Conservation (phyloP, 1,284 basidiomycete genomes). For the Cryptococcus sp. region DNA sequence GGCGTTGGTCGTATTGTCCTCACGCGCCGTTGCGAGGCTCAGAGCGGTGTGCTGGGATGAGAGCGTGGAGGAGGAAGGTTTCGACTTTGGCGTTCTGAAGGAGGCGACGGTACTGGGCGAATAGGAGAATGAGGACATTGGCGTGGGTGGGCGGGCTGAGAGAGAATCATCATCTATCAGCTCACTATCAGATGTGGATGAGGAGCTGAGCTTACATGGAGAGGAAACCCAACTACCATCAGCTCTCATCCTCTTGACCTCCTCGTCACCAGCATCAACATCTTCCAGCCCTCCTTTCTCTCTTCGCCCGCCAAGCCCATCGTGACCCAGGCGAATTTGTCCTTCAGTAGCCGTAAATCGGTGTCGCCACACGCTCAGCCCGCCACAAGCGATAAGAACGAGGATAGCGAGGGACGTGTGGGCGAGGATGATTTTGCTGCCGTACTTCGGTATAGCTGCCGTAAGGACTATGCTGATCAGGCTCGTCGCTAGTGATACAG, state of each 20-base stretch:
- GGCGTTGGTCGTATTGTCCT: background rate
- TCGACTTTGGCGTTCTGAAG: background rate
- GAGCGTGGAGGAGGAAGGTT: background rate
- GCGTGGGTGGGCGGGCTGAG: conserved; percentile 17
- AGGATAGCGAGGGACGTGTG: conserved; percentile 9
- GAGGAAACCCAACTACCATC: conserved; percentile 29
- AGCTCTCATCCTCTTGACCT: conserved; percentile 13
- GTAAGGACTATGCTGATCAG: conserved; percentile 12
- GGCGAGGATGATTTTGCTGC: conserved; percentile 12
- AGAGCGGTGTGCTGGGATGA: background rate
- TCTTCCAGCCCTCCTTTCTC: conserved; percentile 2
- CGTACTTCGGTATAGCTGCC: conserved; percentile 3
- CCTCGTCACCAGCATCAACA: conserved; percentile 3
- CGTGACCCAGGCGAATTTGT: conserved; percentile 12
- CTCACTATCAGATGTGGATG: background rate
- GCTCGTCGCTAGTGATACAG: conserved; percentile 18
- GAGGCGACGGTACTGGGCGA: conserved; percentile 10
- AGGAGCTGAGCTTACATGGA: conserved; percentile 28
- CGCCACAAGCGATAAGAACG: conserved; percentile 7
- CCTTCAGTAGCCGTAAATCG: conserved; percentile 8
- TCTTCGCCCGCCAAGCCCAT: conserved; percentile 5
- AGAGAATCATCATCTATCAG: background rate
- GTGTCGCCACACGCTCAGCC: conserved; percentile 12
- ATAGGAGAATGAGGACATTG: conserved; percentile 30
- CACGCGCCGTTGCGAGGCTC: background rate